phyloP scores from a whole-genome alignment of 2,329 filamentous ascomycete genomes.

The Ophiostoma montium region DNA sequence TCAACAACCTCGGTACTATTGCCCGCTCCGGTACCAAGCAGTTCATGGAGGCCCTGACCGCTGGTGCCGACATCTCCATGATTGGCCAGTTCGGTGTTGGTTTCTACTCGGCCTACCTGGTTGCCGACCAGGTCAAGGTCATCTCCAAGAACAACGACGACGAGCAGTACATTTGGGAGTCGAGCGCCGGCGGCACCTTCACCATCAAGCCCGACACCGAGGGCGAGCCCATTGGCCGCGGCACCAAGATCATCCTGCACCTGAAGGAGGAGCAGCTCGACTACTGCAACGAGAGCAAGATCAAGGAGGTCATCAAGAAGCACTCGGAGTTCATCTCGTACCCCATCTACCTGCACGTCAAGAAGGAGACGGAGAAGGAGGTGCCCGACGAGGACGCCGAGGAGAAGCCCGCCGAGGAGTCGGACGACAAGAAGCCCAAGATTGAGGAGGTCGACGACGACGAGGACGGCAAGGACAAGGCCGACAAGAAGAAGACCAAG shows the following conservation, averaged over 20 bases:
- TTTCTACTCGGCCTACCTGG: slow-evolving; percentile 99
- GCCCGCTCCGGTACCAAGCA: slow-evolving; percentile 99
- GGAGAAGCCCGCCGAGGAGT: slow-evolving; percentile 43
- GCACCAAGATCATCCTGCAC: slow-evolving; percentile 96
- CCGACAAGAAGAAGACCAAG: slow-evolving; percentile 93
- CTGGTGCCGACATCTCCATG: slow-evolving; percentile 99
- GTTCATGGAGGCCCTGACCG: slow-evolving; percentile 99
- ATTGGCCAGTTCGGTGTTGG: slow-evolving; percentile 99
- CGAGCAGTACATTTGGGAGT: slow-evolving; percentile 99
- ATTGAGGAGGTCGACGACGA: slow-evolving; percentile 85
- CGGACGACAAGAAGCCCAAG: slow-evolving; percentile 88
- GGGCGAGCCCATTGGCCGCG: slow-evolving; percentile 79
- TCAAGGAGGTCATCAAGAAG: slow-evolving; percentile 99
- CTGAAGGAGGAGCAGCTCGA: slow-evolving; percentile 98
- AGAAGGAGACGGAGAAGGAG: slow-evolving; percentile 98
- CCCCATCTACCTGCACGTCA: slow-evolving; percentile 99
- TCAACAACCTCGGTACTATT: slow-evolving; percentile 99
- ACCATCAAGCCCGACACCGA: slow-evolving; percentile 82
- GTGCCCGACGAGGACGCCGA: slow-evolving; percentile 88
- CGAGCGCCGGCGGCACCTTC: slow-evolving; percentile 93
- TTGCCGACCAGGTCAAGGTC: slow-evolving; percentile 91
- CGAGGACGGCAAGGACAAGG: slow-evolving; percentile 65
- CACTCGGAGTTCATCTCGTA: slow-evolving; percentile 99
- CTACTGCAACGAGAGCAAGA: slow-evolving; percentile 96
- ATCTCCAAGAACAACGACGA: slow-evolving; percentile 99